Conservation (phyloP, 768 basidiomycete genomes). For the Rossbeevera mucosa region DNA sequence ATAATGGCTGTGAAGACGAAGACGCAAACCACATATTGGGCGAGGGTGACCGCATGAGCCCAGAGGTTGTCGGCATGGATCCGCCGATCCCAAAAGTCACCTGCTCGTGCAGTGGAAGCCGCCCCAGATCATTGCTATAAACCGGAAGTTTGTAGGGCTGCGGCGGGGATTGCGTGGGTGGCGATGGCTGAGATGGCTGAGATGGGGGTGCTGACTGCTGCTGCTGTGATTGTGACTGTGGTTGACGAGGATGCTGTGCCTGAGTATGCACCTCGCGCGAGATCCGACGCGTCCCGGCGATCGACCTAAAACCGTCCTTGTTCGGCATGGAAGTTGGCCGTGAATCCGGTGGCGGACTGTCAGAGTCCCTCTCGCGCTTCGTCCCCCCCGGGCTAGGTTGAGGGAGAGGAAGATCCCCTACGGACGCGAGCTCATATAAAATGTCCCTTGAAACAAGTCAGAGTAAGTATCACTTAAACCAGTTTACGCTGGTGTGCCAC, state of each 20-base stretch:
- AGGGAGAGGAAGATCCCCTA: slow-evolving; percentile 67
- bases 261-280: slow-evolving; percentile 21
- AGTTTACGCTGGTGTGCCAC: slow-evolving; percentile 9
- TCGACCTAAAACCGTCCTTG: slow-evolving; percentile 21
- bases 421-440: slow-evolving; percentile 65
- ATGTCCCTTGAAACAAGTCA: slow-evolving; percentile 50
- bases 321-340: background rate
- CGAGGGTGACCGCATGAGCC: background rate
- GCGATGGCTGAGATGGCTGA: background rate
- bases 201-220: background rate
- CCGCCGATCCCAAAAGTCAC: slow-evolving; percentile 10
- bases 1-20: background rate
- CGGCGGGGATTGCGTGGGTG: slow-evolving; percentile 1
- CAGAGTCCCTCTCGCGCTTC: slow-evolving; percentile 63
- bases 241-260: slow-evolving; percentile 8
- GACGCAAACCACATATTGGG: slow-evolving; percentile 22
- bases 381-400: slow-evolving; percentile 45
- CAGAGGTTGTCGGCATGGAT: slow-evolving; percentile 3
- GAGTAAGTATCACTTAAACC: background rate
- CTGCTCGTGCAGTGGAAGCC: slow-evolving; percentile 43
- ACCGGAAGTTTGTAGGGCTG: slow-evolving; percentile 42
- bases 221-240: background rate
- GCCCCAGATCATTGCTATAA: slow-evolving; percentile 54
- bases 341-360: slow-evolving; percentile 35
- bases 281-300: slow-evolving; percentile 36